These are phyloP conservation scores for Pogostemon cablin DNA, from an alignment of 257 asterid species.

Conservation along the genomic window DNA sequence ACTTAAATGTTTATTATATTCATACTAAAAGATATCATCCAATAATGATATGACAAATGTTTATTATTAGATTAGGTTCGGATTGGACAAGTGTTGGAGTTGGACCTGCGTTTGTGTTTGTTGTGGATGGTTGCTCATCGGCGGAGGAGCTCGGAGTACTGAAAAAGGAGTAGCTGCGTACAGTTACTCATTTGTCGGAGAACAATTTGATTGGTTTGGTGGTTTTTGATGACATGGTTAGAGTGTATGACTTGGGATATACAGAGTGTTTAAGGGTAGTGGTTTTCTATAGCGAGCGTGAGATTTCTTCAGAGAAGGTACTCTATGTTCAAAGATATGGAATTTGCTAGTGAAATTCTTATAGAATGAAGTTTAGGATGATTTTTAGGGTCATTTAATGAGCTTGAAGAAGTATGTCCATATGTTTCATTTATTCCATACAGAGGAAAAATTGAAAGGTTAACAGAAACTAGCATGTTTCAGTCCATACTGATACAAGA, in stretches of 20 bases:
- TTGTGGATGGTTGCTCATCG: constrained; percentile 71
- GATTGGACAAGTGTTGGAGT: constrained; percentile 43
- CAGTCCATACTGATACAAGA: background rate
- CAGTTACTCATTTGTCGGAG: constrained; percentile 70
- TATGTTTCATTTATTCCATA: too few species aligned
- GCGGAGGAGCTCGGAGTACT: constrained; percentile 70
- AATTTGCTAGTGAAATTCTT: background rate
- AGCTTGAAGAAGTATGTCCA: constrained; percentile 22
- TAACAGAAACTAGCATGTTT: constrained; percentile 16
- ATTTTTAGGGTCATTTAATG: constrained; percentile 20
- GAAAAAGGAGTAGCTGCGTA: constrained; percentile 78
- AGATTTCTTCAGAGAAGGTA: constrained; percentile 81
- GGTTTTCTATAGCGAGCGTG: constrained; percentile 77
- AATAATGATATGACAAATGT: too few species aligned
- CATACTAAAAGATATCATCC: too few species aligned
- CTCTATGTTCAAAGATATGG: background rate
- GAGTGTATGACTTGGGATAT: constrained; percentile 86
- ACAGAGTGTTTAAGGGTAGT: constrained; percentile 67
- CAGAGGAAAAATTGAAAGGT: constrained; percentile 24
- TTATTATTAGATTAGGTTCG: constrained; percentile 30
- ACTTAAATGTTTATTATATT: too few species aligned
- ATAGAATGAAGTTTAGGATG: constrained; percentile 30
- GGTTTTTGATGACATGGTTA: constrained; percentile 82
- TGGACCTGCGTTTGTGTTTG: constrained; percentile 82
- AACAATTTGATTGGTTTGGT: constrained; percentile 81